Evolutionary conservation across 2,329 filamentous ascomycete species (phyloP), one percentile per base, ranked within the genome.

Genomic region (Pseudopyricularia javanii): DNA sequence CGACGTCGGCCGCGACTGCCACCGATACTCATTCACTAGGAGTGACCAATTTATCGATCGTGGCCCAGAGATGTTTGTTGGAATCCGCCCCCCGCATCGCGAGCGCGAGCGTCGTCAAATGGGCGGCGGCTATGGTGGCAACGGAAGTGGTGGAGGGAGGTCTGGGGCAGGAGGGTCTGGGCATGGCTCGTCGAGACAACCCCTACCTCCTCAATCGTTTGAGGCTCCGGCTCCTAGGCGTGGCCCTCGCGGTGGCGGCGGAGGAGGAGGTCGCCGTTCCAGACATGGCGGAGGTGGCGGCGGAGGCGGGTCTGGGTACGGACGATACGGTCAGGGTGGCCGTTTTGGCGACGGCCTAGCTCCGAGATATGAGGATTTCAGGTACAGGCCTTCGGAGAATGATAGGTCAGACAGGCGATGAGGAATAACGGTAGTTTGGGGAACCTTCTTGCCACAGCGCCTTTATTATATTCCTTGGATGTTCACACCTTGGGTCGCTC

Each of bases 1-100:
- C 12, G 68, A 73, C 45, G 59, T 73, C 35, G 74, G 73, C 56
- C 64, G 71, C 51, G 78, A 80, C 51, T 79, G 79, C 67, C 82
- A 86, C 62, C 75, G 86, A 32, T 89, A 88, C 63, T 85, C 83
- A 0, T 90, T 90, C 59, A 85, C 89, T 64, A 71, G 82, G 53
- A 75, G 73, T 1, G 79, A 83, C 55, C 62, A 67, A 6, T 80
- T 90, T 52, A 84, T 90, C 47, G 85, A 90, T 63, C 75, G 83
- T 52, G 86, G 86, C 14, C 80, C 80, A 15, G 86, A 90, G 63
- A 80, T 83, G 35, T 84, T 84, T 61, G 69, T 80, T 49, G 80
- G 80, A 15, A 82, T 85, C 55, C 71, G 80, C 24, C 80, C 79
- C 24, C 80, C 80, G 1, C 74, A 78, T 55, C 69, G 76, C 9